These are phyloP conservation scores for Fusarium odoratissimum DNA, from an alignment of 2,329 filamentous ascomycete species.

Conservation along the genomic window DNA sequence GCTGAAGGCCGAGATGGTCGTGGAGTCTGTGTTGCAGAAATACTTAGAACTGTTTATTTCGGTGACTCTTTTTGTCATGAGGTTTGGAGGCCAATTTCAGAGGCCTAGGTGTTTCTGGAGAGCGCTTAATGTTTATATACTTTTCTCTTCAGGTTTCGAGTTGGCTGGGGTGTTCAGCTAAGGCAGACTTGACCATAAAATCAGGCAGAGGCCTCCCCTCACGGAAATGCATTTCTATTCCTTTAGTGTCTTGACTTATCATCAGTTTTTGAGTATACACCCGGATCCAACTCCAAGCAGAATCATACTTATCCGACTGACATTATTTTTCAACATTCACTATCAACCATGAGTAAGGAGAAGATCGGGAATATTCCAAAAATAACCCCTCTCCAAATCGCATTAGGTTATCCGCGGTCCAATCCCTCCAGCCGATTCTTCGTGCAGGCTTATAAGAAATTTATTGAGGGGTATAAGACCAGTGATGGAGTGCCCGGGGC, in stretches of 20 bases:
- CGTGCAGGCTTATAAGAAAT: neutral
- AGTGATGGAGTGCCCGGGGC: fast-evolving
- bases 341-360: neutral
- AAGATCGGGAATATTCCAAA: neutral
- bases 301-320: fast-evolving
- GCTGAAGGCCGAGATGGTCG: too few relatives aligned
- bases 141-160: neutral
- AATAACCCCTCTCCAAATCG: neutral
- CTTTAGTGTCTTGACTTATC: neutral
- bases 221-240: neutral
- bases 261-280: too few relatives aligned
- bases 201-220: neutral
- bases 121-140: neutral
- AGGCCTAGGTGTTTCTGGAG: neutral
- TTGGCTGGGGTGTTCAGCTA: neutral
- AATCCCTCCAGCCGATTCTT: neutral
- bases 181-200: neutral
- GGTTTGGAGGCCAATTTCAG: neutral
- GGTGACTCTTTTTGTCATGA: neutral
- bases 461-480: neutral
- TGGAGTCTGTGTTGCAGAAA: neutral
- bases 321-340: neutral
- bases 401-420: neutral
- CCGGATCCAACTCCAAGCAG: too few relatives aligned
- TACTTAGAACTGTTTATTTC: neutral